A percentile compares a stretch with the other conserved stretches of the same genome.
These are phyloP conservation scores for Paramecium sonneborni DNA, from an alignment of 73 alveolate species.

Conservation along the genomic window DNA sequence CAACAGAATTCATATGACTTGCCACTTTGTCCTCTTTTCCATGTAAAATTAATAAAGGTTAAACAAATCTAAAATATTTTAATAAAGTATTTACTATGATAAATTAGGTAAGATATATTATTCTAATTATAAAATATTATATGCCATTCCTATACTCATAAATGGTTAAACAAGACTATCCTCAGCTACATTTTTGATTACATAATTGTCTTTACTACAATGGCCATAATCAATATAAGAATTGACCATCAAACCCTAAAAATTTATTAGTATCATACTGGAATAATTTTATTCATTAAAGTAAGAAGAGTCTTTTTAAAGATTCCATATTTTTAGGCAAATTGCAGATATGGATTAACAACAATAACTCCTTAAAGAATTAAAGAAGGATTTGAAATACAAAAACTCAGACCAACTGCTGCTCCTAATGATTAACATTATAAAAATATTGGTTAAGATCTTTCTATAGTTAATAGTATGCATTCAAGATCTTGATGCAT, in stretches of 20 bases:
- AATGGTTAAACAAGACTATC: neutral
- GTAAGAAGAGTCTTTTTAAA: neutral
- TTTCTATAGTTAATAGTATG: neutral
- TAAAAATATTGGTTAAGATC: conserved; percentile 36
- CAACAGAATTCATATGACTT: conserved; percentile 49
- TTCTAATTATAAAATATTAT: neutral
- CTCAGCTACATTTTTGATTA: conserved; percentile 2
- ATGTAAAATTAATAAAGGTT: neutral
- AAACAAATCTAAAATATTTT: neutral
- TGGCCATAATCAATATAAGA: conserved; percentile 40
- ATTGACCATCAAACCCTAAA: conserved; percentile 34
- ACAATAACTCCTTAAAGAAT: conserved; percentile 30
- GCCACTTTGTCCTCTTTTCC: conserved; percentile 57
- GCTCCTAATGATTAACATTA: conserved; percentile 46
- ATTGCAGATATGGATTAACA: conserved; percentile 35
- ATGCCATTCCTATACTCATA: conserved; percentile 37
- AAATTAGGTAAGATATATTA: neutral
- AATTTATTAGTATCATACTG: neutral
- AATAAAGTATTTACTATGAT: neutral
- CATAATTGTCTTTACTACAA: conserved; percentile 26
- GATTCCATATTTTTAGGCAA: conserved; percentile 28
- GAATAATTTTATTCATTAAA: neutral
- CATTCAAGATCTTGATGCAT: conserved; percentile 33
- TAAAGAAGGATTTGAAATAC: conserved; percentile 27
- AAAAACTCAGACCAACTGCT: too few species aligned